Evolutionary conservation across 2,329 filamentous ascomycete genomes (phyloP).

Genomic region (Aureobasidium sp.): DNA sequence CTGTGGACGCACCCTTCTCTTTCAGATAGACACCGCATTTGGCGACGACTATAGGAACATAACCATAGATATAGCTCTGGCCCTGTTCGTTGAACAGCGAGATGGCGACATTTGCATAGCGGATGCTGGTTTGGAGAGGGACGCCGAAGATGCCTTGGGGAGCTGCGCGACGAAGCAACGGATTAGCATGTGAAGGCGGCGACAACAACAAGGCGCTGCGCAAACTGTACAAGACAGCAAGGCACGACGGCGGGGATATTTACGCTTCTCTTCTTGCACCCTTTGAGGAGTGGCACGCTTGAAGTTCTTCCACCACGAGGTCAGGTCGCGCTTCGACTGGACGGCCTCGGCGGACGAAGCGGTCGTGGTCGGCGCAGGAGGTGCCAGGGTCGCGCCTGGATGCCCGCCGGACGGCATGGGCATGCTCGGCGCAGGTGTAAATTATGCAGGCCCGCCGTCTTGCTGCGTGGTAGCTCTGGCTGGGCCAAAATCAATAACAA

Average conservation of each 20-base stretch:
- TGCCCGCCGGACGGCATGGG: conserved; percentile 33
- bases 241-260: conserved; percentile 19
- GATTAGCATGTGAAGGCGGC: conserved; percentile 11
- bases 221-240: not conserved
- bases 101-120: conserved; percentile 96
- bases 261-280: conserved; percentile 58
- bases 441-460: conserved; percentile 12
- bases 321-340: conserved; percentile 78
- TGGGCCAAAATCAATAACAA: conserved; percentile 9
- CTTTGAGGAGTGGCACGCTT: conserved; percentile 57
- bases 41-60: conserved; percentile 95
- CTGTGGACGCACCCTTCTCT: conserved; percentile 68
- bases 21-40: conserved; percentile 97
- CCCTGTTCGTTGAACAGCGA: conserved; percentile 89
- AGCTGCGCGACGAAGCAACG: conserved; percentile 20
- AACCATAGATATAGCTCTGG: conserved; percentile 95
- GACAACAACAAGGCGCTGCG: not conserved
- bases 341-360: conserved; percentile 55
- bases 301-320: conserved; percentile 97
- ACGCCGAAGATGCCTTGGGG: conserved; percentile 86
- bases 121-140: conserved; percentile 86
- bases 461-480: not conserved
- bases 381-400: conserved; percentile 12
- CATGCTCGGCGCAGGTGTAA: conserved; percentile 24
- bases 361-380: conserved; percentile 21